Base-by-base conservation (phyloP, 2,329 filamentous ascomycete genomes). In the Colletotrichum paranaense region DNA sequence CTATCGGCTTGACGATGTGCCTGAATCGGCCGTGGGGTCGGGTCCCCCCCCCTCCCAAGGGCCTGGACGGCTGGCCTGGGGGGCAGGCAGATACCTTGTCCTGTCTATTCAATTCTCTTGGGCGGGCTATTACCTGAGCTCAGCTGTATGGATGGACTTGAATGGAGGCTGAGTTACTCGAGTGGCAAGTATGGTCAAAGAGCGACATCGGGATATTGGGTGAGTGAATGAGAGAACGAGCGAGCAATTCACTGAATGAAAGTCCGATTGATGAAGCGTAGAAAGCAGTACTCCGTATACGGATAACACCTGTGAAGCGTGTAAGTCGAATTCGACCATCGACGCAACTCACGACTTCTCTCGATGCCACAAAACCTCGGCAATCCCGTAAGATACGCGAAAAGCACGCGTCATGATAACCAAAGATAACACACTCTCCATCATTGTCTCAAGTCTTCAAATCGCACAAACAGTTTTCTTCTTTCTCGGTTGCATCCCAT, bases 1-100 rank as follows among this genome's bases (percentile, higher is more conserved):
- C 62, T 64, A 64, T 64, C 62, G 62, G 49, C 46, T 64, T n/a
- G 22, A 7, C 35, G 46, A 64, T 64, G 62, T 64, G 22, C 62
- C 62, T 64, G 62, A 22, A 56, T 63, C n/a, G 62, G 38, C 38
- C 38, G 38, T 19, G 38, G 38, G 38, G 14, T 19, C 12, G 11
- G 38, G 32, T 32, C 30, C 28, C 28, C 4, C 35, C 35, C 9
- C 38, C 14, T 42, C 38, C 5, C 38, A 42, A 19, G 16, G 38
- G 38, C 38, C 38, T 42, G 5, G 38, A 42, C 38, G 38, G 38
- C 38, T 42, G 38, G 38, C 14, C 38, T 42, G 14, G 35, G 30
- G 58, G 19, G 32, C 58, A 42, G 38, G 59, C 38, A 30, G 49
- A 16, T 16, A 62, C 35, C 58, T 16, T n/a, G 58, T 12, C 57